These are phyloP conservation scores for Yamadazyma pseudoaaseri DNA, from an alignment of 1,139 yeast species.

Conservation along the genomic window DNA sequence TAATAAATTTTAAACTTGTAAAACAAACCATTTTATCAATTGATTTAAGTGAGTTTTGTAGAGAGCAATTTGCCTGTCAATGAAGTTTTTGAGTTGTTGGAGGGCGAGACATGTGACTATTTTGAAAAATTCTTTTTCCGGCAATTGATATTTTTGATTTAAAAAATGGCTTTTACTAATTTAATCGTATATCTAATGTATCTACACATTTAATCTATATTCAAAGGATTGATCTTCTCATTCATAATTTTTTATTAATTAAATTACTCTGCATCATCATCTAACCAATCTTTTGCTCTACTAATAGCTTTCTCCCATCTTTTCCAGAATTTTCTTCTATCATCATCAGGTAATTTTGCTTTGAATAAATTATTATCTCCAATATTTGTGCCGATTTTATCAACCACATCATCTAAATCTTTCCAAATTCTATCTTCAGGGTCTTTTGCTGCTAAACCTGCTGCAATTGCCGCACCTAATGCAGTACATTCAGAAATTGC, in stretches of 20 bases:
- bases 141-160: background rate
- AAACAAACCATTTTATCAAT: conserved; percentile 6
- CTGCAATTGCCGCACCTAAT: conserved; percentile 94
- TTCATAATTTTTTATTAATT: too few species aligned
- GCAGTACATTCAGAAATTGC: conserved; percentile 90
- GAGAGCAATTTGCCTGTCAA: background rate
- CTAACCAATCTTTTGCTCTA: conserved; percentile 78
- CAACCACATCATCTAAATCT: conserved; percentile 62
- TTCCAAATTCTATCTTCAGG: conserved; percentile 71
- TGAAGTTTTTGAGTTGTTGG: background rate
- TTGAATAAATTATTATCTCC: conserved; percentile 45
- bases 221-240: too few species aligned
- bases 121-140: conserved; percentile 1
- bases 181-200: too few species aligned
- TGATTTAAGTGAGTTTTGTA: background rate
- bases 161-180: too few species aligned
- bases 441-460: conserved; percentile 69
- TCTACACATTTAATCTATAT: too few species aligned
- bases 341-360: conserved; percentile 58
- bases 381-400: conserved; percentile 31
- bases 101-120: conserved; percentile 1
- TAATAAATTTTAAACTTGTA: conserved; percentile 22
- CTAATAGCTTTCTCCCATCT: conserved; percentile 83
- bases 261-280: conserved; percentile 27
- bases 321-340: conserved; percentile 64